phyloP scores from a whole-genome alignment of 805 yeast genomes.

The Schwanniomyces pseudopolymorphus region DNA sequence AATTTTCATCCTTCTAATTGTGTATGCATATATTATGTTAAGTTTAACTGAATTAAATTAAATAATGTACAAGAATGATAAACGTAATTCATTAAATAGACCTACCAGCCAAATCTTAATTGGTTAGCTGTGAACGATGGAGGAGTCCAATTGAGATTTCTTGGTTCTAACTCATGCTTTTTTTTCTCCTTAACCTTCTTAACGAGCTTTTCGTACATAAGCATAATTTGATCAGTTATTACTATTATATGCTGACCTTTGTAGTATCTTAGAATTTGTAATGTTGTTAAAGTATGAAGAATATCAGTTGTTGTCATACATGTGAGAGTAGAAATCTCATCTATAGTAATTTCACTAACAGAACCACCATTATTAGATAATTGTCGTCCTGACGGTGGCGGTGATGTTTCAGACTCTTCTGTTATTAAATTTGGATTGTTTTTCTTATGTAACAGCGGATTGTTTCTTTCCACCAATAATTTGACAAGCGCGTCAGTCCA shows the following conservation, averaged over 20 bases:
- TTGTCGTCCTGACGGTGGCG: constrained; percentile 17
- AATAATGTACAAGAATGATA: constrained; percentile 1
- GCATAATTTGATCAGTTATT: constrained; percentile 77
- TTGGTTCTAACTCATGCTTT: constrained; percentile 73
- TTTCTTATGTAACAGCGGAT: constrained; percentile 35
- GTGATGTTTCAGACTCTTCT: constrained; percentile 33
- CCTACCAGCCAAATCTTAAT: constrained; percentile 88
- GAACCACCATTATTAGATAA: constrained; percentile 8
- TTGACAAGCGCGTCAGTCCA: constrained; percentile 92
- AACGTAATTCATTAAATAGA: constrained; percentile 1
- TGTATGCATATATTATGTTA: background rate
- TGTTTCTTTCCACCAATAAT: constrained; percentile 60
- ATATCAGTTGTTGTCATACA: constrained; percentile 97
- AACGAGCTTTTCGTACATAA: constrained; percentile 65
- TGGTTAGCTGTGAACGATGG: constrained; percentile 96
- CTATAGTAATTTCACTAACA: constrained; percentile 68
- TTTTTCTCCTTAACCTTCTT: constrained; percentile 60
- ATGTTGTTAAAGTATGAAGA: constrained; percentile 86
- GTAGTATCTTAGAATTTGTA: constrained; percentile 86
- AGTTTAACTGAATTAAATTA: background rate
- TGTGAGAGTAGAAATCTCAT: constrained; percentile 81
- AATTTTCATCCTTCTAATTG: too few species aligned
- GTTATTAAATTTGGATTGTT: constrained; percentile 29
- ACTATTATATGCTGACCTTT: constrained; percentile 93
- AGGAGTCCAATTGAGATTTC: constrained; percentile 83